A percentile compares a stretch with the other conserved stretches of the same genome.
These are phyloP conservation scores for Arthroderma sp. DNA, from an alignment of 2,329 filamentous ascomycete genomes.

Conservation along the genomic window DNA sequence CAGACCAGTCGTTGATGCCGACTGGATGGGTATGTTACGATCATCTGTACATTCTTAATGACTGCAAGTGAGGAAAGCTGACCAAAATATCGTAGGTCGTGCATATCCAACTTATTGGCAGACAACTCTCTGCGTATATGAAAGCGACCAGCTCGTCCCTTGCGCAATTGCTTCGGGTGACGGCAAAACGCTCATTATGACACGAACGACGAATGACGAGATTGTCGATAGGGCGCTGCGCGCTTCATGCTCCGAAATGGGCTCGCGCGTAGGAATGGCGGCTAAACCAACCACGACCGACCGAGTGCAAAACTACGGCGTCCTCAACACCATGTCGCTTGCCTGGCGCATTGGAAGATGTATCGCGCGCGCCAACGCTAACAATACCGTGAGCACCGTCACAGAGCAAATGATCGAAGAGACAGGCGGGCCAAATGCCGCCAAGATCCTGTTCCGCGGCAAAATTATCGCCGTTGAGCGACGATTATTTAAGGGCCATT, in stretches of 20 bases:
- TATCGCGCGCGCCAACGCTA: constrained; percentile 38
- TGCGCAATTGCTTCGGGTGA: constrained; percentile 35
- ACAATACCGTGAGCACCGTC: constrained; percentile 40
- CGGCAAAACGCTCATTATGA: constrained; percentile 34
- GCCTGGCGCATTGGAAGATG: constrained; percentile 46
- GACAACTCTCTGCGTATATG: constrained; percentile 32
- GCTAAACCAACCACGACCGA: constrained; percentile 28
- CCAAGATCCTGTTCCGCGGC: constrained; percentile 48
- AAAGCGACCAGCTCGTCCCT: constrained; percentile 27
- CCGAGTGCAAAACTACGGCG: constrained; percentile 23
- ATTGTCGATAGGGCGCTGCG: constrained; percentile 33
- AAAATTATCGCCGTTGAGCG: constrained; percentile 51
- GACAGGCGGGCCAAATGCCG: constrained; percentile 41
- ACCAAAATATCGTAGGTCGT: constrained; percentile 16
- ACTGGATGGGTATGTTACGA: constrained; percentile 30
- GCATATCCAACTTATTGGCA: constrained; percentile 36
- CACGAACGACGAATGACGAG: constrained; percentile 27
- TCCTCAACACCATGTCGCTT: constrained; percentile 31
- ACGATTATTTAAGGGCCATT: constrained; percentile 41
- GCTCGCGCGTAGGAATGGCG: constrained; percentile 28
- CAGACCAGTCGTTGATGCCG: constrained; percentile 32
- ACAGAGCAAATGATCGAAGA: constrained; percentile 47
- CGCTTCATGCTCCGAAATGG: constrained; percentile 31
- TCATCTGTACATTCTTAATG: constrained; percentile 10
- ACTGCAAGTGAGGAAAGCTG: constrained; percentile 27